Base-by-base conservation (phyloP, 371 early-diverging fungal genomes). In the Syncephalastrum monosporum region DNA sequence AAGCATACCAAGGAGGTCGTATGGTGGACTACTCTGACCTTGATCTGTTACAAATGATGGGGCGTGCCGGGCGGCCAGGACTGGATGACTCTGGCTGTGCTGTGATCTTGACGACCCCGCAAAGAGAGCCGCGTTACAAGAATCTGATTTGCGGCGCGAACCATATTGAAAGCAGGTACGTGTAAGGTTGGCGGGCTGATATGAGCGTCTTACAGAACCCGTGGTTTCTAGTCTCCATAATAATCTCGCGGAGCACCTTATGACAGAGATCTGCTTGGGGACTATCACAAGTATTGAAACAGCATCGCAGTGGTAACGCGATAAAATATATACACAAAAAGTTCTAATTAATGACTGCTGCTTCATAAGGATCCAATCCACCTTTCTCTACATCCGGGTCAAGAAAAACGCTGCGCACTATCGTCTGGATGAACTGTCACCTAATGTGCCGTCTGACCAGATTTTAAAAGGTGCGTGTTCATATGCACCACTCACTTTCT, bases 21-120 rank as follows among this genome's bases (percentile, higher is more conserved):
- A 77, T 77, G 57, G 52, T 47, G 5, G 88, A 92, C 57, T 87
- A 89, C 55, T 80, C 86, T 2, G 87, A 87, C 50, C 61, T 89
- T 14, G 91, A 90, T 46, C 49, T 91, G 5, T 69, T 91, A 51
- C 98, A 96, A 74, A 96, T 96, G 90, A 85, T 94, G 48, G 98
- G 98, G 1, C 77, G 98, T 47, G 96, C 96, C 8, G 96, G 96
- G 14, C 65, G 98, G 61, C 92, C 94, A 4, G 91, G 90, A 60
- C 89, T 88, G 71, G 94, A 95, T 57, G 82, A 75, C 47, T 67
- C 69, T 42, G 98, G 93, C 3, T 74, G 67, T 55, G 93, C 86
- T 6, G 82, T 92, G 5, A 83, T 97, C 33, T 75, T 97, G 69
- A 94, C 95, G 0, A 77, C 78, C 19, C 38, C 58, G 4, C 65